phyloP scores from a whole-genome alignment of 495 filamentous ascomycete species.

The Acidomyces sp. region DNA sequence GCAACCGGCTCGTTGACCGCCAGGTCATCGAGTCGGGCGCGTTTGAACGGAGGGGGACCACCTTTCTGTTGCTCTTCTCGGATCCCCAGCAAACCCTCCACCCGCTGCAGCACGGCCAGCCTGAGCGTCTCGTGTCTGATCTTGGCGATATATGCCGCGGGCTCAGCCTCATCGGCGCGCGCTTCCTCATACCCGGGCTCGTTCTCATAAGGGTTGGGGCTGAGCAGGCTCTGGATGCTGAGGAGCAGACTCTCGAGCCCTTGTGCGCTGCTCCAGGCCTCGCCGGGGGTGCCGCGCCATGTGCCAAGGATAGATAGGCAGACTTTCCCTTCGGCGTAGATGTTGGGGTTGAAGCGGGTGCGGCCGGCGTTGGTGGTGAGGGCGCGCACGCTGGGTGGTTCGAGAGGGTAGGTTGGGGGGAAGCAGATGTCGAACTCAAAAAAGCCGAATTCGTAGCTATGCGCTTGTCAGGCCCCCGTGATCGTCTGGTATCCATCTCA shows the following conservation, averaged over 20 bases:
- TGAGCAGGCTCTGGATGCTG: constrained; percentile 94
- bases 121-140: constrained; percentile 86
- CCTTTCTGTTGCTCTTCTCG: constrained; percentile 10
- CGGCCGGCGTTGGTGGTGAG: constrained; percentile 77
- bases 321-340: constrained; percentile 81
- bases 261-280: constrained; percentile 93
- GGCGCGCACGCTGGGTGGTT: constrained; percentile 59
- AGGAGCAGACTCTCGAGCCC: constrained; percentile 87
- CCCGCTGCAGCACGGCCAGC: constrained; percentile 69
- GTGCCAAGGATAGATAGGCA: constrained; percentile 78
- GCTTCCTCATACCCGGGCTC: constrained; percentile 85
- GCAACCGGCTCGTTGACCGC: neutral
- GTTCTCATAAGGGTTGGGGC: constrained; percentile 85
- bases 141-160: constrained; percentile 78
- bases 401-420: constrained; percentile 70
- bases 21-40: neutral
- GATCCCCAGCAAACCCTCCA: constrained; percentile 68
- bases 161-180: constrained; percentile 46
- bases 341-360: constrained; percentile 92
- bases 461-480: too few relatives aligned
- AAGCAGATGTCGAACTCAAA: constrained; percentile 50
- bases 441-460: constrained; percentile 94
- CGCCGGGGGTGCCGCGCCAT: constrained; percentile 77
- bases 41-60: constrained; percentile 1
- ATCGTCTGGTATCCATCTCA: too few relatives aligned